Conservation (phyloP, 202 grass and related monocot species). For the Musa balbisiana region DNA sequence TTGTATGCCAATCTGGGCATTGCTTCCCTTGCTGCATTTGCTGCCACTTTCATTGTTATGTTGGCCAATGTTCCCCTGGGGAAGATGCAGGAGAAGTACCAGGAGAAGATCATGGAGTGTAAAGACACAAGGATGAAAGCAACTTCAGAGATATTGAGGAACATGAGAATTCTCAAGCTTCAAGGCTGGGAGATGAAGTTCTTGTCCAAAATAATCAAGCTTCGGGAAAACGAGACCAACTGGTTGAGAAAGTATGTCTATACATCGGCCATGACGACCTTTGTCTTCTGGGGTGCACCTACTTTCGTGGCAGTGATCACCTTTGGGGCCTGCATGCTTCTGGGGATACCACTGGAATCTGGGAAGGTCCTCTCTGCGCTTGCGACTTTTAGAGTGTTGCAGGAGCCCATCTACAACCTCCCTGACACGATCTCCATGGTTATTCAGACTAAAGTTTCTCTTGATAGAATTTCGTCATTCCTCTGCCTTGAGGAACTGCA, state of each 20-base stretch:
- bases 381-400: constrained; percentile 71
- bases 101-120: constrained; percentile 65
- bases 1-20: constrained; percentile 48
- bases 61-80: constrained; percentile 54
- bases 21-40: constrained; percentile 47
- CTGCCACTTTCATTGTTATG: constrained; percentile 50
- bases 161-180: constrained; percentile 80
- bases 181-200: constrained; percentile 92
- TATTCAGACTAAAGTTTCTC: constrained; percentile 75
- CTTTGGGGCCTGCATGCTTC: constrained; percentile 51
- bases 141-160: constrained; percentile 59
- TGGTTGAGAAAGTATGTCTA: constrained; percentile 68
- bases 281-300: constrained; percentile 55
- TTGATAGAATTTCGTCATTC: constrained; percentile 62
- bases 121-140: constrained; percentile 79
- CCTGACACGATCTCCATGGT: constrained; percentile 60
- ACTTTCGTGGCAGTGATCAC: constrained; percentile 66
- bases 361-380: constrained; percentile 71
- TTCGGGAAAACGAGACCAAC: constrained; percentile 48
- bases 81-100: constrained; percentile 56
- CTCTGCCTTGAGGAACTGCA: constrained; percentile 58
- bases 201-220: constrained; percentile 61
- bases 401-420: constrained; percentile 59
- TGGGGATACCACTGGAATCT: constrained; percentile 59
- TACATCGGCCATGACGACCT: constrained; percentile 32